Evolutionary conservation across 176 grass and related monocot genomes (phyloP).

Genomic region (Puccinellia tenuiflora): DNA sequence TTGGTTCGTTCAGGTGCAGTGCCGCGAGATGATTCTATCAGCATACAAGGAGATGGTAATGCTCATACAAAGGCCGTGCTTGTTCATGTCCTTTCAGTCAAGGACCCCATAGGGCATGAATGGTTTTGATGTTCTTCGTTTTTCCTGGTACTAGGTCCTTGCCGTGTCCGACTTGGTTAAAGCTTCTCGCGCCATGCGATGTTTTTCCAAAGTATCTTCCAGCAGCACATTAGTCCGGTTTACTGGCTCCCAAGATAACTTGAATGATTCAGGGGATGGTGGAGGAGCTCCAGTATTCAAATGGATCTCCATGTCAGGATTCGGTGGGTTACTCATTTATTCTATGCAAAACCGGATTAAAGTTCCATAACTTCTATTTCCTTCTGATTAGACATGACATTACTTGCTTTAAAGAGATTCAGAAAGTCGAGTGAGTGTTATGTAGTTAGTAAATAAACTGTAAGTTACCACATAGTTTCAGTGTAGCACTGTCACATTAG

Average conservation of each 20-base stretch:
- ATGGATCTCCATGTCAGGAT: constrained; percentile 55
- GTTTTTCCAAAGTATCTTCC: constrained; percentile 48
- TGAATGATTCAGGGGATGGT: constrained; percentile 76
- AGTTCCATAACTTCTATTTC: neutral
- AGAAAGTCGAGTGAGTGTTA: neutral
- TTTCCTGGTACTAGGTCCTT: constrained; percentile 41
- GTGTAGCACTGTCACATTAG: neutral
- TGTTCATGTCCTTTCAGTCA: neutral
- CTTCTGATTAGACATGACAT: neutral
- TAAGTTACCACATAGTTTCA: neutral
- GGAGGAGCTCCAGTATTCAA: constrained; percentile 62
- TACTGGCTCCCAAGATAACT: constrained; percentile 42
- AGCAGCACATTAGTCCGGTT: constrained; percentile 43
- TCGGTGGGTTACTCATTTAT: constrained; percentile 35
- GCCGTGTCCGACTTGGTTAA: constrained; percentile 53
- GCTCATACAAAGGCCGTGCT: neutral
- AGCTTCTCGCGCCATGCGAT: constrained; percentile 57
- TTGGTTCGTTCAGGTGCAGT: constrained; percentile 52
- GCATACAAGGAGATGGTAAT: constrained; percentile 72
- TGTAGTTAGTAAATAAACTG: neutral
- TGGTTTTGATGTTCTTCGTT: neutral
- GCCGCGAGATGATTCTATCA: constrained; percentile 42
- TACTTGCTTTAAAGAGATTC: neutral
- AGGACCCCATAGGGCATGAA: neutral
- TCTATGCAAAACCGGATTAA: neutral